Evolutionary conservation across 1,284 basidiomycete species (phyloP), one percentile per base, ranked within the genome.

Genomic region (Flammula alnicola): DNA sequence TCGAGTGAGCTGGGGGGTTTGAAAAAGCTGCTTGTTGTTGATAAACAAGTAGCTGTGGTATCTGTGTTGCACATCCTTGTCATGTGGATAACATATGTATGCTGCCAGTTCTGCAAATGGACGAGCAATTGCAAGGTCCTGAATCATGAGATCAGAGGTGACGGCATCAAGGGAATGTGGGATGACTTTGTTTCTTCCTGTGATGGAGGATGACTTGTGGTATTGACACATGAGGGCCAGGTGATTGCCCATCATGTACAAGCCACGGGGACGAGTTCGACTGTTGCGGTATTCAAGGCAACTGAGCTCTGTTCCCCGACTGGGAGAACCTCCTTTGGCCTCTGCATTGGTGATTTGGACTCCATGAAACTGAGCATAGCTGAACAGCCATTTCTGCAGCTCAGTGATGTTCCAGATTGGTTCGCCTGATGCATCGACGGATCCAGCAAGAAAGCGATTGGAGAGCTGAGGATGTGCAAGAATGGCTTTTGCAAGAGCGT

Each of bases 121-220:
- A 0, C 61, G 25, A 0, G 61, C 56, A 0, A 71, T 6, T 0
- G 48, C 52, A 0, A 68, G 58, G 3, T 59, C 39, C 38, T 71
- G 66, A 1, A 71, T 54, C 0, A 71, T 8, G 0, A 72, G 12
- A 10, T 70, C 56, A 0, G 57, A 47, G 0, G 42, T 59, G 4
- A 69, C 8, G 0, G 52, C 63, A 49, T 66, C 60, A 0, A 71
- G 19, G 0, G 57, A 39, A 27, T 67, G 66, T 0, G 68, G 66
- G 9, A 73, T 64, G 0, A 70, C 33, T 25, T 62, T 65, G 26
- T 73, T 65, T 0, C 40, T 19, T 0, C 59, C 51, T 0, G 52
- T 57, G 0, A 64, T 16, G 0, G 56, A 35, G 0, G 36, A 51
- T 0, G 54, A 56, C 42, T 72, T 72, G 45, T 46, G 40, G 29